These are phyloP conservation scores for Acanthamoeba lugdunensis DNA, from an alignment of 208 protist species.

Conservation along the genomic window DNA sequence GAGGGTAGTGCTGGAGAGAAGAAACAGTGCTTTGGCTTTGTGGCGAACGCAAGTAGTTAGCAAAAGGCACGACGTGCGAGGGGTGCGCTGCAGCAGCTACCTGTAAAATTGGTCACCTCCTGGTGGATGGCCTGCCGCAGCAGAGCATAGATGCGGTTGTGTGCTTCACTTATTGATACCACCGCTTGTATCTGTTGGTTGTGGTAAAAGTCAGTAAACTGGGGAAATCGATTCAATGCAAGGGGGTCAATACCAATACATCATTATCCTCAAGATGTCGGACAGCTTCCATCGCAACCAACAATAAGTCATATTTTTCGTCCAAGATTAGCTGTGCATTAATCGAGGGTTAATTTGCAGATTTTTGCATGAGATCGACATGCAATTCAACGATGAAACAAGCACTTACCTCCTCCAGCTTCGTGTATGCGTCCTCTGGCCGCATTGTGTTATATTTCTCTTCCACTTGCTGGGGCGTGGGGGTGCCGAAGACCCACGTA, in stretches of 20 bases:
- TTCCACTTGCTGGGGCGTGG: neutral
- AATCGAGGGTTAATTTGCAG: neutral
- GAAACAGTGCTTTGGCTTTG: constrained; percentile 24
- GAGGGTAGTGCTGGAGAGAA: neutral
- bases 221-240: too few relatives aligned
- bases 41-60: neutral
- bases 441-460: constrained; percentile 6
- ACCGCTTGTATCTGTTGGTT: neutral
- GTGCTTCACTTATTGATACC: neutral
- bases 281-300: constrained; percentile 20
- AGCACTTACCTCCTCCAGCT: constrained; percentile 8
- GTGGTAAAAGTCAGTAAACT: neutral
- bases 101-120: constrained; percentile 46
- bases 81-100: neutral
- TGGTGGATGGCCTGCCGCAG: constrained; percentile 12
- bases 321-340: constrained; percentile 1
- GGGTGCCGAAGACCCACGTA: neutral
- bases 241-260: neutral
- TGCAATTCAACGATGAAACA: neutral
- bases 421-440: neutral
- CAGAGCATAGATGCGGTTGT: constrained; percentile 30
- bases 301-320: neutral
- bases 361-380: neutral
- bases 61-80: neutral
- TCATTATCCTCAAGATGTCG: constrained; percentile 16